Evolutionary conservation across 2,329 filamentous ascomycete genomes (phyloP).

Genomic region (Scedosporium apiospermum): DNA sequence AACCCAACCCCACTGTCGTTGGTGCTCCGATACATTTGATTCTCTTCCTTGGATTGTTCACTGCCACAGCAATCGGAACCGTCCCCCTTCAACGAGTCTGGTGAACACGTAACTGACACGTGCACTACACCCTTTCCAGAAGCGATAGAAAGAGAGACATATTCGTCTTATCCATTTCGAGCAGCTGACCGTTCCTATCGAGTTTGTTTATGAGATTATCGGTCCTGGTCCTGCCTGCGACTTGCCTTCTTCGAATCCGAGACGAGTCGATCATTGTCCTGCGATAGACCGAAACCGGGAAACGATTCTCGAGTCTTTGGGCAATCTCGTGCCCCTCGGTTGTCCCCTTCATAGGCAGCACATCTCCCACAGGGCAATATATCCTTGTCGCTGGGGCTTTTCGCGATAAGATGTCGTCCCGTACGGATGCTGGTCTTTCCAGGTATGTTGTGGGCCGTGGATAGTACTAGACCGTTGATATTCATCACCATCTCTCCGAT

Average conservation of each 20-base stretch:
- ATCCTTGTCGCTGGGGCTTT: not conserved
- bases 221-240: not conserved
- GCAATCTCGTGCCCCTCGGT: not conserved
- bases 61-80: not conserved
- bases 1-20: not conserved
- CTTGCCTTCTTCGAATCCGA: not conserved
- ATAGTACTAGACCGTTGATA: not conserved
- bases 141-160: not conserved
- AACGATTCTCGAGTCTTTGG: not conserved
- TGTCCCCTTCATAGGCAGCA: not conserved
- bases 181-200: not conserved
- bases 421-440: constrained; percentile 26
- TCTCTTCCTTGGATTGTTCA: not conserved
- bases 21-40: not conserved
- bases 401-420: constrained; percentile 14
- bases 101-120: constrained; percentile 6
- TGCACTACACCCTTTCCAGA: not conserved
- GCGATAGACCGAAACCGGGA: not conserved
- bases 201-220: not conserved
- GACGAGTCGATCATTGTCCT: not conserved
- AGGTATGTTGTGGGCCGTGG: constrained; percentile 18
- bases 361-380: not conserved
- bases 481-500: not conserved
- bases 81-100: not conserved
- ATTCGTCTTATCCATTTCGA: not conserved